Evolutionary conservation across 345 rosid species (phyloP).

Genomic region (Hypericum androsaemum): DNA sequence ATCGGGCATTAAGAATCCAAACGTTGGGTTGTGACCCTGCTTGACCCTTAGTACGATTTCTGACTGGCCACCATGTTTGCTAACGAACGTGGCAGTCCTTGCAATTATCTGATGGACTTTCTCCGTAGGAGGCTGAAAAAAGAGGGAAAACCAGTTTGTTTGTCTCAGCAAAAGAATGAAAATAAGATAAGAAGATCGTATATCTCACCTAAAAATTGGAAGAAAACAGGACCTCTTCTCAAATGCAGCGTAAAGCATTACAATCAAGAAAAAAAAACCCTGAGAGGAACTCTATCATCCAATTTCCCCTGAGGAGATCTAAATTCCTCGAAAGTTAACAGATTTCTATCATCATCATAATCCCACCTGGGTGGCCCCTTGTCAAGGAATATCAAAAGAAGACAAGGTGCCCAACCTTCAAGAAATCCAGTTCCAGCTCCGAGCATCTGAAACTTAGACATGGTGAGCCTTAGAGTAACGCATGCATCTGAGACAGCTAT

Average conservation of each 20-base stretch:
- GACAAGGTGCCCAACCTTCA: constrained; percentile 85
- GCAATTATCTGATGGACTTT: constrained; percentile 90
- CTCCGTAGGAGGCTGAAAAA: constrained; percentile 82
- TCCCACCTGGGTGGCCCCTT: constrained; percentile 95
- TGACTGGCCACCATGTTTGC: constrained; percentile 82
- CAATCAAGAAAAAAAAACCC: constrained; percentile 52
- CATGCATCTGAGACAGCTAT: constrained; percentile 63
- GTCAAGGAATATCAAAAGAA: constrained; percentile 80
- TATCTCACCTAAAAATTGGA: constrained; percentile 17
- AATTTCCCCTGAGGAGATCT: constrained; percentile 38
- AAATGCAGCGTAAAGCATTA: constrained; percentile 23
- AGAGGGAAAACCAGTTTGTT: constrained; percentile 1
- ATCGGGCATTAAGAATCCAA: constrained; percentile 92
- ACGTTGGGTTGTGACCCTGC: constrained; percentile 89
- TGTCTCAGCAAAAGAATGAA: constrained; percentile 14
- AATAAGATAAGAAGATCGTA: constrained; percentile 1
- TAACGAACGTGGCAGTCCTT: constrained; percentile 72
- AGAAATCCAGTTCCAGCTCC: constrained; percentile 79
- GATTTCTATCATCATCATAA: constrained; percentile 71
- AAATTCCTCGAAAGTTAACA: constrained; percentile 44
- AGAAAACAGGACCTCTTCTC: constrained; percentile 31
- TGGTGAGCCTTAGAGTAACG: constrained; percentile 94
- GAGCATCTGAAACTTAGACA: constrained; percentile 99
- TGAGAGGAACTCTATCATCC: constrained; percentile 48
- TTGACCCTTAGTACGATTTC: constrained; percentile 94